A percentile compares a stretch with the other conserved stretches of the same genome.
Conservation (phyloP, 2,329 filamentous ascomycete species). For the Ophiostoma ulmi region DNA sequence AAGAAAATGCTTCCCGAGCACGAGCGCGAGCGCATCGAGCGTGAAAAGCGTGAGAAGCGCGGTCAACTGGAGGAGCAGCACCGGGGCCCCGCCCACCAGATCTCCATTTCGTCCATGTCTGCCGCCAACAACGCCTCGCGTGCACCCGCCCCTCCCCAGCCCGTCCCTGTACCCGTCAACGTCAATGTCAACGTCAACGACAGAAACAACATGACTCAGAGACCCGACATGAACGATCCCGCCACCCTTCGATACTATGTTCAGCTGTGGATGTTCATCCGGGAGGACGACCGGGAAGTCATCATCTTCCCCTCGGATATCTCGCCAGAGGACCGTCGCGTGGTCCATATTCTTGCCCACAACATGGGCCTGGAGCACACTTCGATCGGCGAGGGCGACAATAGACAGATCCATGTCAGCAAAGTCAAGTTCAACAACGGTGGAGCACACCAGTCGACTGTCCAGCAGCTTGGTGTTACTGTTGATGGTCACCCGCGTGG, state of each 20-base stretch:
- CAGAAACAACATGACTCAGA: slow-evolving; percentile 16
- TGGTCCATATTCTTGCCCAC: slow-evolving; percentile 90
- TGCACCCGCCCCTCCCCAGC: neutral
- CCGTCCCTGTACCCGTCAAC: neutral
- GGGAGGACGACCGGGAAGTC: slow-evolving; percentile 63
- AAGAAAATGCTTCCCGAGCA: slow-evolving; percentile 98
- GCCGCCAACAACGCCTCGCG: slow-evolving; percentile 24
- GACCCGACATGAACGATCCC: slow-evolving; percentile 77
- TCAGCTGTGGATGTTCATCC: slow-evolving; percentile 81
- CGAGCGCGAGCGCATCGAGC: slow-evolving; percentile 90
- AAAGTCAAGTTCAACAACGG: slow-evolving; percentile 49
- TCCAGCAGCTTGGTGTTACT: slow-evolving; percentile 59
- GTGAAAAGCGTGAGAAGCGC: slow-evolving; percentile 91
- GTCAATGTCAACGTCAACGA: neutral
- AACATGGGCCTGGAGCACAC: slow-evolving; percentile 89
- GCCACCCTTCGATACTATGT: slow-evolving; percentile 84
- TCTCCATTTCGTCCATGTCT: slow-evolving; percentile 72
- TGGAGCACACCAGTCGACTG: slow-evolving; percentile 26
- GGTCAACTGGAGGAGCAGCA: slow-evolving; percentile 98
- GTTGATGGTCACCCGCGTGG: slow-evolving; percentile 75
- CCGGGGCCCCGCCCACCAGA: slow-evolving; percentile 76
- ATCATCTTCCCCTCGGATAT: slow-evolving; percentile 78
- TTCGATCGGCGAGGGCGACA: slow-evolving; percentile 81
- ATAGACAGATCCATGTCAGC: slow-evolving; percentile 85
- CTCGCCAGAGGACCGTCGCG: slow-evolving; percentile 76